Evolutionary conservation across 129 eudicot genomes (phyloP), one percentile per base, ranked within the genome.

Genomic region (Ambrosia trifida): DNA sequence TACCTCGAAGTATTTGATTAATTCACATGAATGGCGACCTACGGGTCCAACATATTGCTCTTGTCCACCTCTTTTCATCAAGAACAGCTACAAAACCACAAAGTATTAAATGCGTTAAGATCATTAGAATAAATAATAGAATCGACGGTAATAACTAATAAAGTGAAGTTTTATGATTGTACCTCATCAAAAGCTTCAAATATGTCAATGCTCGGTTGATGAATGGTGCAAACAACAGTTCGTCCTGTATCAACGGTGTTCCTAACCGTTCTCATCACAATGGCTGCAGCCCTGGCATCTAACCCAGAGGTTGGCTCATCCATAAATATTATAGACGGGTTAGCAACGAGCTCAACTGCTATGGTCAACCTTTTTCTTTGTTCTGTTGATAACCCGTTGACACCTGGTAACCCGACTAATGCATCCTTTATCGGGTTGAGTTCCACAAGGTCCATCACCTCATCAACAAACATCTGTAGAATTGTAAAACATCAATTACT

Each of bases 281-380:
- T 85, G 11, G 89, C 89, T 36, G 89, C 86, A 47, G 86, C 89
- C 72, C 89, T 78, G 30, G 89, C 89, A 68, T 85, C 89, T 56
- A 85, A 59, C 30, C 89, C 89, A 3, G 89, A 85, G 30, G 89
- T 85, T 0, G 89, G 89, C 68, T 85, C 89, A 47, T 85, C 89
- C 89, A 81, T 81, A 64, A 85, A 81, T 28, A 85, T 78, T 68
- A 85, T 81, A 14, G 89, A 85, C 20, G 89, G 89, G 65, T 85
- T 85, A 7, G 89, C 82, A 16, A 85, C 89, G 5, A 85, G 57
- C 81, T 85, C 89, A 65, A 85, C 89, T 36, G 89, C 89, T 18
- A 85, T 81, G 7, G 89, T 81, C 11, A 85, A 83, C 70, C 89
- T 68, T 72, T 85, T 85, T 5, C 89, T 33, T 50, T 85, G 89